Base-by-base conservation (phyloP, 1,284 basidiomycete genomes). In the Naganishia albida region DNA sequence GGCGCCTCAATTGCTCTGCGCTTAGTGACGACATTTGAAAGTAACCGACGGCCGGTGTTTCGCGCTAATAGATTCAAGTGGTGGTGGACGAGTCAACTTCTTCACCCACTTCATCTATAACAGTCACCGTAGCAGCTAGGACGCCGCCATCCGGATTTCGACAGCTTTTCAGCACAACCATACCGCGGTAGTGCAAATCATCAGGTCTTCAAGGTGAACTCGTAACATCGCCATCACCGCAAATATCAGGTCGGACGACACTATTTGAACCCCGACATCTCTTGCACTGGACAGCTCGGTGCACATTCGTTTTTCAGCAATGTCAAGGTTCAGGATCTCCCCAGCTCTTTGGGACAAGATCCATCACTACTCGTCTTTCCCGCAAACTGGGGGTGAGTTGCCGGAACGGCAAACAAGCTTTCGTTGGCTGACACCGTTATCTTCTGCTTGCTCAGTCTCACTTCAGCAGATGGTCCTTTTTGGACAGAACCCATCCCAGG, bases 351-450 rank as follows among this genome's bases (percentile, higher is more conserved):
- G 92, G 90, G 89, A 94, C 81, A 89, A 87, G 80, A 93, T 97
- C 66, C 88, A 90, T 78, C 91, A 96, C 75, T 97, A 92, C 78
- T 91, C 93, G 0, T 90, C 89, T 1, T 97, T 96, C 80, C 92
- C 92, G 0, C 92, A 93, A 79, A 93, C 91, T 2, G 90, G 91
- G 62, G 89, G 90, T 90, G 53, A 69, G 86, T 82, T 23, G 53
- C 34, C 46, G 38, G 23, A 46, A 26, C 12, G 25, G 26, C 20
- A 8, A 20, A n/a, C 51, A 7, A n/a, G 15, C 18, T 20, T 16
- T 16, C 15, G 15, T 26, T 28, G 57, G 23, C 8, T 15, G 20
- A 30, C 25, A 15, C 7, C 34, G 20, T n/a, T 3, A 49, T 18
- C n/a, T 25, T 16, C 8, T 25, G 10, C 20, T 56, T 2, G 25